These are phyloP conservation scores for Salvia miltiorrhiza DNA, from an alignment of 257 asterid genomes.

Conservation along the genomic window DNA sequence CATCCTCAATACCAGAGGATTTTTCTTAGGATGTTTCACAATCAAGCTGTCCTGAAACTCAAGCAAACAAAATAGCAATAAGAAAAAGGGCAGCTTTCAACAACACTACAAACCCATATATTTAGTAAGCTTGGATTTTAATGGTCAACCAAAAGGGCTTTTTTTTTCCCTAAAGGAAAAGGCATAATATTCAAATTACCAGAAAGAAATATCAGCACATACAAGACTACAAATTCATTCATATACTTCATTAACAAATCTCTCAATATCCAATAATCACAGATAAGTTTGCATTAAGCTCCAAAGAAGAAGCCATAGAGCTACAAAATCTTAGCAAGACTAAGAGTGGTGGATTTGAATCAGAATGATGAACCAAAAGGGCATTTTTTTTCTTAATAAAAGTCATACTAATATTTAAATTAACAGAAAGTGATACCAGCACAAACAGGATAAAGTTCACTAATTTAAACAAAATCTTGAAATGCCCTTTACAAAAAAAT, in stretches of 20 bases:
- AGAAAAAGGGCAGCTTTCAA: neutral
- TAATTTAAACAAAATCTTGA: conserved; percentile 14
- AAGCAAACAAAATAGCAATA: conserved; percentile 13
- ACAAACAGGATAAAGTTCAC: neutral
- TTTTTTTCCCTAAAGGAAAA: neutral
- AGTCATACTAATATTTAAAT: neutral
- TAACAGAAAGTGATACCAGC: neutral
- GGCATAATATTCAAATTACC: too few species aligned
- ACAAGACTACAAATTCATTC: neutral
- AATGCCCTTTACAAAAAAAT: neutral
- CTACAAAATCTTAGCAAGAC: neutral
- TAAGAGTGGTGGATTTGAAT: neutral
- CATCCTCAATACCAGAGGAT: conserved; percentile 63
- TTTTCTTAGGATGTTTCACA: conserved; percentile 57
- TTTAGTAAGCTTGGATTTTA: conserved; percentile 1
- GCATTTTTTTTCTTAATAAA: neutral
- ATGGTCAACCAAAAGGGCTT: neutral
- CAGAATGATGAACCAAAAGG: neutral
- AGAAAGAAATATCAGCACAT: too few species aligned
- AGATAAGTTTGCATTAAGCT: conserved; percentile 11
- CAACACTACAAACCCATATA: neutral
- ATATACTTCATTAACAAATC: neutral
- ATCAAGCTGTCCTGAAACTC: conserved; percentile 64
- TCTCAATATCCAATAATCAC: neutral
- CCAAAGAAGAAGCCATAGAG: neutral